Evolutionary conservation across 345 rosid species (phyloP), one percentile per base, ranked within the genome.

Genomic region (Raphanus raphanistrum): DNA sequence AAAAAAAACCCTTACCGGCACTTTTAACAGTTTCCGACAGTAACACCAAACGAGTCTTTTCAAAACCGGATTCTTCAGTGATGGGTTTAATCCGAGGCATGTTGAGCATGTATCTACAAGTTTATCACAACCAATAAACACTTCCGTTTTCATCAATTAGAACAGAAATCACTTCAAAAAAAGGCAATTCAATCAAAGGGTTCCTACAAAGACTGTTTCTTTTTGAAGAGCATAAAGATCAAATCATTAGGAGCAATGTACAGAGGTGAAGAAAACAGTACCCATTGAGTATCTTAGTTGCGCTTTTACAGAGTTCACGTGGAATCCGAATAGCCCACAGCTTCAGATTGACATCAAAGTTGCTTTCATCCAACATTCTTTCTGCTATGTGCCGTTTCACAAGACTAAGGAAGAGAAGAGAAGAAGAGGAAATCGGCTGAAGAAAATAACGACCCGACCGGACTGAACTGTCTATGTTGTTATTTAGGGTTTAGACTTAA

Each of bases 311-410:
- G 33, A 86, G 85, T 65, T 94, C 90, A 27, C 98, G 90, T 15
- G 98, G 98, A 54, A 94, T 86, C 77, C 92, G 82, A 63, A 94
- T 89, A 55, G 98, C 98, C 88, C 90, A 85, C 48, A 94, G 72
- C 59, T 88, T 85, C 59, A 92, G 78, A 58, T 84, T 70, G 64
- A 90, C 91, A 66, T 89, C 91, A 63, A 92, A 92, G 81, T 87
- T 86, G 61, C 87, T 90, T 79, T 89, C 92, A 66, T 94, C 98
- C 66, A 92, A 65, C 92, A 87, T 85, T 54, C 41, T 74, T 60
- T 16, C 28, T 3, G 32, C 35, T 28, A 4, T 13, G 55, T 16
- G 11, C 12, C 59, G 59, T 17, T 64, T 50, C 1, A 7, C 74
- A 21, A 21, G 21, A 21, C 21, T 21, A 21, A 21, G 21, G 21